A percentile compares a stretch with the other conserved stretches of the same genome.
Conservation (phyloP, 1,284 basidiomycete species). For the Phellinidium pouzarii region DNA sequence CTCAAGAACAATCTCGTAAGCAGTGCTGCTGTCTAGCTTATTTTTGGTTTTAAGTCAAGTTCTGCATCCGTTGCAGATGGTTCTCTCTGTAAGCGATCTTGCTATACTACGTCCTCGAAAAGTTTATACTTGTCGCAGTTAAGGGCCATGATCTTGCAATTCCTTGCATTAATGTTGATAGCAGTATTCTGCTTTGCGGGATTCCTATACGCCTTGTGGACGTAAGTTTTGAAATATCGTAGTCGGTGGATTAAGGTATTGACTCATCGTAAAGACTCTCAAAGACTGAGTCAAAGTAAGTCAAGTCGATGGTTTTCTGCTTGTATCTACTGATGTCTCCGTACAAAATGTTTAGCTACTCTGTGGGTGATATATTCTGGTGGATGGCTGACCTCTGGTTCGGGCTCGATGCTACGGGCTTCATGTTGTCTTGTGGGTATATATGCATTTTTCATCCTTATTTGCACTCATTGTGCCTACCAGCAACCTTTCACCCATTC, state of each 20-base stretch:
- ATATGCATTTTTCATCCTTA: not conserved
- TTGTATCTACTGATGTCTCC: not conserved
- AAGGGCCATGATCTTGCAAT: constrained; percentile 77
- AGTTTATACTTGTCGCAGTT: constrained; percentile 32
- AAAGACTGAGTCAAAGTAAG: constrained; percentile 49
- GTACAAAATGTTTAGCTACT: constrained; percentile 32
- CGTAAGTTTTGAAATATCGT: constrained; percentile 42
- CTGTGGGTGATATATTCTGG: constrained; percentile 43
- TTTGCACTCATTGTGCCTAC: constrained; percentile 1
- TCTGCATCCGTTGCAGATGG: constrained; percentile 37
- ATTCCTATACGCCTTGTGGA: constrained; percentile 89
- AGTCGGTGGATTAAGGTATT: constrained; percentile 13
- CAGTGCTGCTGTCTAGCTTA: not conserved
- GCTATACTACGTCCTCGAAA: no score
- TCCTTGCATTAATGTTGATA: constrained; percentile 75
- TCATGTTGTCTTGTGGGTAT: constrained; percentile 58
- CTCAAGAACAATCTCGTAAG: constrained; percentile 73
- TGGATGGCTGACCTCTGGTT: constrained; percentile 90
- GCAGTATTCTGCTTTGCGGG: constrained; percentile 87
- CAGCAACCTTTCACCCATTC: constrained; percentile 70
- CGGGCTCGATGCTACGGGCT: constrained; percentile 83
- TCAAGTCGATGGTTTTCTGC: constrained; percentile 7
- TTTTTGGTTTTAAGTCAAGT: not conserved
- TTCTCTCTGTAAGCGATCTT: constrained; percentile 38
- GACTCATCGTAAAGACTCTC: constrained; percentile 39